Conservation (phyloP, 148 eudicot genomes). For the Selenicereus undatus region DNA sequence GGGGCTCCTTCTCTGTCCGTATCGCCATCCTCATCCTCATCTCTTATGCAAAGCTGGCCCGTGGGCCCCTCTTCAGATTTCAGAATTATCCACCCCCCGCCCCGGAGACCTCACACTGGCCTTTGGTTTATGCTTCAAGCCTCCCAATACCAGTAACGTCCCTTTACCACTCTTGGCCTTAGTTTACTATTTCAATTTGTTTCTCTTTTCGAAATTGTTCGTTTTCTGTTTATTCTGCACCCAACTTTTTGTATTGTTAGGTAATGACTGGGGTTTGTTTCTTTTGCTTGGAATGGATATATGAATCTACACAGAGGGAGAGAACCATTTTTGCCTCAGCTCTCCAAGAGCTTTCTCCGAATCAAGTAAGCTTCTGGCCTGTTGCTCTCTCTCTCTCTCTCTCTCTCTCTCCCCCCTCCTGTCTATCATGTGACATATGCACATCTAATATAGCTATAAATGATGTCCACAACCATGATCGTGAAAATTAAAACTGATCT, state of each 20-base stretch:
- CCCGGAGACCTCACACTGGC: slow-evolving; percentile 64
- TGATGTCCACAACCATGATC: too few relatives aligned
- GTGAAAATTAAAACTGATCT: not conserved
- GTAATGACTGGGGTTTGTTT: not conserved
- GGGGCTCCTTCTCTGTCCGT: not conserved
- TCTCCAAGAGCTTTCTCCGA: slow-evolving; percentile 75
- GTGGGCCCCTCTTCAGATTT: slow-evolving; percentile 20
- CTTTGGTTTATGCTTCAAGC: slow-evolving; percentile 81
- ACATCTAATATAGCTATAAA: not conserved
- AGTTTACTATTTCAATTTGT: not conserved
- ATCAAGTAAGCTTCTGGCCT: slow-evolving; percentile 59
- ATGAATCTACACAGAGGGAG: slow-evolving; percentile 53
- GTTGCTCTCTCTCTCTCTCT: too few relatives aligned
- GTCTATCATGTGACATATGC: not conserved
- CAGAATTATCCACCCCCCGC: slow-evolving; percentile 59
- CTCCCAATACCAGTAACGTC: slow-evolving; percentile 56
- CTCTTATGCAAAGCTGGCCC: not conserved
- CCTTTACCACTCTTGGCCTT: not conserved
- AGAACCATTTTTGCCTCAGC: slow-evolving; percentile 76
- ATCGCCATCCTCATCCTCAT: not conserved
- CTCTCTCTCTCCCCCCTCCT: not conserved
- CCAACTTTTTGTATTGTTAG: not conserved
- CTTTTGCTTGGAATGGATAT: slow-evolving; percentile 3
- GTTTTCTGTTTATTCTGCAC: not conserved
- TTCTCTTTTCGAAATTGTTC: not conserved